phyloP scores from a whole-genome alignment of 257 asterid species.

The Solanum tarapatanum region DNA sequence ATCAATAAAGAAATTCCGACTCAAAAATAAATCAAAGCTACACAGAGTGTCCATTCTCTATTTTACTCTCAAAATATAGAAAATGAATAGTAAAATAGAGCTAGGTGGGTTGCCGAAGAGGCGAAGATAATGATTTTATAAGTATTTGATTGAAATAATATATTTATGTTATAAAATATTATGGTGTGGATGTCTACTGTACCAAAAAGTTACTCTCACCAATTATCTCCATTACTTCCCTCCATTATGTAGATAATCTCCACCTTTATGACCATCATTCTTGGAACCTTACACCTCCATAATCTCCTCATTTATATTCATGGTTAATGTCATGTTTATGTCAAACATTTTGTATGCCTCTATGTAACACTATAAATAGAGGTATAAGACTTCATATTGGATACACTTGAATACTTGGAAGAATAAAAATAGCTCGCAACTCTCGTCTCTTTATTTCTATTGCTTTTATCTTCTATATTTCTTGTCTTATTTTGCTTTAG shows the following conservation, averaged over 20 bases:
- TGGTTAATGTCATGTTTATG: too few species aligned
- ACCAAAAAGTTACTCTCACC: background rate
- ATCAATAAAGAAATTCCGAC: background rate
- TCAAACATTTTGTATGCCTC: too few species aligned
- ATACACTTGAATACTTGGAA: background rate
- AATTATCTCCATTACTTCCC: background rate
- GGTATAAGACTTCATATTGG: background rate
- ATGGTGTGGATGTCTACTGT: background rate
- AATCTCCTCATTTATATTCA: background rate
- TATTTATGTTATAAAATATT: too few species aligned
- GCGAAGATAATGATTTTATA: background rate
- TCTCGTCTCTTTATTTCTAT: background rate
- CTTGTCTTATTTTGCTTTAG: too few species aligned
- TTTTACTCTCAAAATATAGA: too few species aligned
- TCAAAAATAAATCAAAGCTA: background rate
- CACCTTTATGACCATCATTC: background rate
- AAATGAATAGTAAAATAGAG: background rate
- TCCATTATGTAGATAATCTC: too few species aligned
- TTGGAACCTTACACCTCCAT: background rate
- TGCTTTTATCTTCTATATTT: background rate
- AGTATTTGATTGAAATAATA: background rate
- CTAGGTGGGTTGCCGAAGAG: background rate
- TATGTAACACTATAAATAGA: background rate
- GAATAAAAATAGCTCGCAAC: background rate
- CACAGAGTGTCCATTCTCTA: background rate